Evolutionary conservation across 108 stramenopile genomes (phyloP), one percentile per base, ranked within the genome.

Genomic region (Conticribra guillardii): DNA sequence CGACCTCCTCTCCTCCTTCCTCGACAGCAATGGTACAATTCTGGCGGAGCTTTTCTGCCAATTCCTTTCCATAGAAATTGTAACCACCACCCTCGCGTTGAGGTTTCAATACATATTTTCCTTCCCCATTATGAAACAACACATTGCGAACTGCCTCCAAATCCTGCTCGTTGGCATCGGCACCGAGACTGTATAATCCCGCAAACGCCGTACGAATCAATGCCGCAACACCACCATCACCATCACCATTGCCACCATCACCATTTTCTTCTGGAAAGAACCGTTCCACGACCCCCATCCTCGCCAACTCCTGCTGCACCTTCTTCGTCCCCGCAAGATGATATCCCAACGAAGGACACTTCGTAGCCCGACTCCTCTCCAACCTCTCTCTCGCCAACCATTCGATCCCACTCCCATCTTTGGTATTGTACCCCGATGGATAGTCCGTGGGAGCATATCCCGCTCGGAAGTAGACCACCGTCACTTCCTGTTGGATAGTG

Each of bases 71-170:
- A 59, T 97, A 99, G 54, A 92, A 88, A 73, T 99, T 99, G 81
- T 99, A 97, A 19, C 99, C 99, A 30, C 99, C 99, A 8, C 99
- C 99, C 86, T 98, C 99, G 18, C 99, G 91, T 80, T 99, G 99
- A 24, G 99, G 99, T 82, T 99, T 99, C 41, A 98, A 60, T 1
- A 99, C 99, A 76, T 89, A 99, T 4, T 69, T 53, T 7, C 65
- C 86, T 47, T 88, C 76, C 15, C 63, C 69, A 8, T 88, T 90
- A 37, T 73, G 53, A n/a, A 73, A 77, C 23, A 96, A 55, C 0
- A 91, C 95, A 2, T 80, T 85, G 26, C 61, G 69, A 15, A 84
- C 85, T 8, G 96, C 96, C 18, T 46, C 69, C 18, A 89, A 74
- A 83, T 86, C 85, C 32, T 84, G 83, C 9, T 76, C 71, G 23